Evolutionary conservation across 108 stramenopile genomes (phyloP).

Genomic region (Discostella pseudostelligera): DNA sequence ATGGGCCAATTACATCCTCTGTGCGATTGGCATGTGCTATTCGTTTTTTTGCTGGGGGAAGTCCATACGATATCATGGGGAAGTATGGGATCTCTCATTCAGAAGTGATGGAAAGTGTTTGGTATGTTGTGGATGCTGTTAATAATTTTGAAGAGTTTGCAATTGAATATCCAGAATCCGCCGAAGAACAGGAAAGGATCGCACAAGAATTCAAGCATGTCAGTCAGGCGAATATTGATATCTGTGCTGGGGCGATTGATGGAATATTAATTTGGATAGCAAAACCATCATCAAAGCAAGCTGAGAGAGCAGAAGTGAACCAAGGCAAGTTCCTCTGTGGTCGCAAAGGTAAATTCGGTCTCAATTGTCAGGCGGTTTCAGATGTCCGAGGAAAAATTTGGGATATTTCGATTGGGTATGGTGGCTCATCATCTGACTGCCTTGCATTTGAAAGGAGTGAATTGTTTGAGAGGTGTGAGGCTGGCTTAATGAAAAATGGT

Average conservation of each 20-base stretch:
- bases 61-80: constrained; percentile 18
- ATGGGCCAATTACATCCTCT: constrained; percentile 10
- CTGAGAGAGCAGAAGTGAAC: not conserved
- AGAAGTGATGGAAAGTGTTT: constrained; percentile 3
- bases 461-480: constrained; percentile 4
- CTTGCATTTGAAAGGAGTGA: constrained; percentile 19
- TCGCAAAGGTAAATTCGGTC: constrained; percentile 37
- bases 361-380: constrained; percentile 19
- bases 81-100: constrained; percentile 10
- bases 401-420: constrained; percentile 25
- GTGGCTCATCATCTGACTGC: constrained; percentile 26
- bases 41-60: constrained; percentile 32
- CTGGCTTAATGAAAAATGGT: constrained; percentile 12
- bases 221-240: constrained; percentile 11
- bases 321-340: constrained; percentile 30
- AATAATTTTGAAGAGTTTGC: constrained; percentile 7
- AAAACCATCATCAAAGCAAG: constrained; percentile 17
- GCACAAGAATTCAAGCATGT: constrained; percentile 26
- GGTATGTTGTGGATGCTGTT: constrained; percentile 15
- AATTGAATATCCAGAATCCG: constrained; percentile 15
- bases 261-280: constrained; percentile 37
- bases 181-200: constrained; percentile 19
- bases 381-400: constrained; percentile 21
- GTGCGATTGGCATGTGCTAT: constrained; percentile 18
- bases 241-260: constrained; percentile 44